A percentile compares a stretch with the other conserved stretches of the same genome.
phyloP scores from a whole-genome alignment of 108 stramenopile genomes.

The Asterionellopsis glacialis region DNA sequence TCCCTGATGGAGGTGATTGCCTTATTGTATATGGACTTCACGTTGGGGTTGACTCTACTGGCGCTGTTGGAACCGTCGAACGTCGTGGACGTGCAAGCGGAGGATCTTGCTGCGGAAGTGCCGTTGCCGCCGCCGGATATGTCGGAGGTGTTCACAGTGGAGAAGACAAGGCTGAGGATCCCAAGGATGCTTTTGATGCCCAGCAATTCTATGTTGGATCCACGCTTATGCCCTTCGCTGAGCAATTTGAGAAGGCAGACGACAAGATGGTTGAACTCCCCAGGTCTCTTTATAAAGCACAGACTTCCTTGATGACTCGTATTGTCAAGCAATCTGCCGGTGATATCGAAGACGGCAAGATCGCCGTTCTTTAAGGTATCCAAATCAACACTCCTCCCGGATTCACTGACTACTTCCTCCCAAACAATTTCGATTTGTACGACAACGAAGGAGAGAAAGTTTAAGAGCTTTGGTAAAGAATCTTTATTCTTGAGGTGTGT shows the following conservation, averaged over 20 bases:
- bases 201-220: constrained; percentile 22
- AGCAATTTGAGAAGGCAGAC: constrained; percentile 17
- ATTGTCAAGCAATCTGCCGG: constrained; percentile 15
- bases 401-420: constrained; percentile 60
- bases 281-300: constrained; percentile 20
- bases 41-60: constrained; percentile 31
- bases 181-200: constrained; percentile 13
- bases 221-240: constrained; percentile 17
- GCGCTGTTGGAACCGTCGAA: constrained; percentile 31
- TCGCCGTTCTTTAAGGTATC: constrained; percentile 62
- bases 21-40: constrained; percentile 37
- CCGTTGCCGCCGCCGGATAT: constrained; percentile 22
- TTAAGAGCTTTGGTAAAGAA: constrained; percentile 22
- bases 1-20: constrained; percentile 31
- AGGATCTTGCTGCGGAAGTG: constrained; percentile 28
- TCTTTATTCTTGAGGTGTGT: constrained; percentile 2
- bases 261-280: constrained; percentile 27
- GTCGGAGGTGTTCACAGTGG: constrained; percentile 7
- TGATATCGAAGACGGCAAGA: constrained; percentile 25
- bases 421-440: constrained; percentile 47
- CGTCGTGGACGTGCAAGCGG: constrained; percentile 24
- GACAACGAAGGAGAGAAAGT: constrained; percentile 39
- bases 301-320: constrained; percentile 16
- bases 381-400: constrained; percentile 68
- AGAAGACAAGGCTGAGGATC: not conserved